Percentiles rank a stretch among this genome's conserved stretches.
Evolutionary conservation across 192 early-diverging fungal species (phyloP).

Genomic region (Pilaira anomala): DNA sequence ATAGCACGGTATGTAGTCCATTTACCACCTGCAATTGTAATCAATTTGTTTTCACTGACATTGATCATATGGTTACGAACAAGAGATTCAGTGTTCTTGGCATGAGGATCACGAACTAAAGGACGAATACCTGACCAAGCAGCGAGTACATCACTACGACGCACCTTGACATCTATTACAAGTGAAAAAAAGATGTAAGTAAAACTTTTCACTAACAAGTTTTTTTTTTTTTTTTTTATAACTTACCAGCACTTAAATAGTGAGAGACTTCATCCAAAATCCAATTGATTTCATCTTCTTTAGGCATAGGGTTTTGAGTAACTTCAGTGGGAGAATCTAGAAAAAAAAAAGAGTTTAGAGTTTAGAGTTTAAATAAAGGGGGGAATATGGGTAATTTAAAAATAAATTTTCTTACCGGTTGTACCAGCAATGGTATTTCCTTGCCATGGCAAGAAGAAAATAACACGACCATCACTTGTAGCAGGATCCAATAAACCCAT

Average conservation of each 20-base stretch:
- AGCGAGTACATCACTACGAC: constrained; percentile 92
- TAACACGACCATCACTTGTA: constrained; percentile 92
- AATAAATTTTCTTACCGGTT: constrained; percentile 48
- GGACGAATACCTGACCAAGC: constrained; percentile 99
- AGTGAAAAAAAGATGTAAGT: not conserved
- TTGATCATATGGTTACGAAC: constrained; percentile 98
- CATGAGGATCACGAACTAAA: constrained; percentile 91
- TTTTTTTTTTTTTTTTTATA: not conserved
- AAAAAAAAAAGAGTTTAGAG: not conserved
- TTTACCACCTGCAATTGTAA: constrained; percentile 97
- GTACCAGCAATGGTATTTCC: constrained; percentile 95
- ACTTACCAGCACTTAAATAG: constrained; percentile 73
- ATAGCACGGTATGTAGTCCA: constrained; percentile 98
- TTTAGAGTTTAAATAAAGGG: not conserved
- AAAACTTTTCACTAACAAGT: no score
- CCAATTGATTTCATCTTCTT: constrained; percentile 94
- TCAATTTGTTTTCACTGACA: constrained; percentile 70
- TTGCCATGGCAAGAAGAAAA: constrained; percentile 98
- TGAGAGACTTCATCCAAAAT: constrained; percentile 88
- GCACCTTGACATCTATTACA: constrained; percentile 83
- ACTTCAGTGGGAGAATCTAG: constrained; percentile 83
- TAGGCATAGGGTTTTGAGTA: constrained; percentile 79
- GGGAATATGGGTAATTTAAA: no score
- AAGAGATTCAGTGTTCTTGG: constrained; percentile 87
- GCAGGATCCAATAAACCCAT: constrained; percentile 95